These are phyloP conservation scores for Nicotiana obtusifolia DNA, from an alignment of 257 asterid species.

Conservation along the genomic window DNA sequence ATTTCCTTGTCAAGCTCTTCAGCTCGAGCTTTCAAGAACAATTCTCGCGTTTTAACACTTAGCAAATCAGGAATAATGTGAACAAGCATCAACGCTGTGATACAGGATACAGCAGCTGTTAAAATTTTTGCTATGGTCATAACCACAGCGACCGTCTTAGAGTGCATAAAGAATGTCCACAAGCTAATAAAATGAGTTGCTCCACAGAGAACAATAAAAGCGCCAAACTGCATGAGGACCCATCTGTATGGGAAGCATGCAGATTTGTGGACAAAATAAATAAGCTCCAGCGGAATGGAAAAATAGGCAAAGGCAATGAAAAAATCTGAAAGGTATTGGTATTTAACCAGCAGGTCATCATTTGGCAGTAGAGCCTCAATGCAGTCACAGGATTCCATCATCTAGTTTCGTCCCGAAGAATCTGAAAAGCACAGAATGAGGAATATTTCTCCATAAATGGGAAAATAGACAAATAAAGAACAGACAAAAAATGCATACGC, in stretches of 20 bases:
- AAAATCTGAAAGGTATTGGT: slow-evolving; percentile 64
- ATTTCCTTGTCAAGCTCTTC: slow-evolving; percentile 69
- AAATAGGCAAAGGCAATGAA: slow-evolving; percentile 67
- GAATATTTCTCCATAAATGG: background rate
- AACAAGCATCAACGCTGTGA: slow-evolving; percentile 63
- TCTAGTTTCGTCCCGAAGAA: slow-evolving; percentile 7
- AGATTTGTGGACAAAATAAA: slow-evolving; percentile 59
- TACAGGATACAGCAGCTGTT: slow-evolving; percentile 66
- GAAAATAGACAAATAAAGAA: background rate
- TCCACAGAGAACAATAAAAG: slow-evolving; percentile 69
- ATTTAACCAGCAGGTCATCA: slow-evolving; percentile 55
- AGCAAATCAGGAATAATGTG: slow-evolving; percentile 73
- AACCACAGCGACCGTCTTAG: slow-evolving; percentile 56
- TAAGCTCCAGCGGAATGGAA: slow-evolving; percentile 68
- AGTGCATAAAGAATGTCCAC: slow-evolving; percentile 63
- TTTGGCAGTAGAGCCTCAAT: slow-evolving; percentile 62
- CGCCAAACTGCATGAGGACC: slow-evolving; percentile 73
- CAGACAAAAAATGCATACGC: background rate
- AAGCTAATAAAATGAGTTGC: slow-evolving; percentile 65
- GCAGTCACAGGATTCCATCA: slow-evolving; percentile 59
- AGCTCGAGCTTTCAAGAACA: slow-evolving; percentile 49
- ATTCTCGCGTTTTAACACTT: slow-evolving; percentile 52
- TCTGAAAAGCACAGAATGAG: slow-evolving; percentile 21
- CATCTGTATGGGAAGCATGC: slow-evolving; percentile 72
- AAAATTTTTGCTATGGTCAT: slow-evolving; percentile 57